A percentile compares a stretch with the other conserved stretches of the same genome.
phyloP scores from a whole-genome alignment of 2,329 filamentous ascomycete species.

The Alternaria ethzedia region DNA sequence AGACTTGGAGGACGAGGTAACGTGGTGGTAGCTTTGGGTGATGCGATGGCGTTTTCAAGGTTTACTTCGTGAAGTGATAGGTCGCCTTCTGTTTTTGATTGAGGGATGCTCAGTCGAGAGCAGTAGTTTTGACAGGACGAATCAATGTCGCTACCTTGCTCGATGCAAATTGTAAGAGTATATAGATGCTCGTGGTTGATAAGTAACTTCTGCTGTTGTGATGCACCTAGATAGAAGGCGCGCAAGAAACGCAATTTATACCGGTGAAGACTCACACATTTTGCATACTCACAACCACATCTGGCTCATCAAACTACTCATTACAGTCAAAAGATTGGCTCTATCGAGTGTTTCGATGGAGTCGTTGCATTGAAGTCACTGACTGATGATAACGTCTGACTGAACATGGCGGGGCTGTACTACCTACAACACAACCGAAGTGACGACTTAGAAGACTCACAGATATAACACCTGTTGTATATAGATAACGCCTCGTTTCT shows the following conservation, averaged over 20 bases:
- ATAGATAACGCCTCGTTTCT: background rate
- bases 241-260: background rate
- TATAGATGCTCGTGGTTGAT: too few species aligned
- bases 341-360: fast-evolving
- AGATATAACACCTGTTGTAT: background rate
- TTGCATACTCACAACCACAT: background rate
- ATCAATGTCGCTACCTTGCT: too few species aligned
- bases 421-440: background rate
- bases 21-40: too few species aligned
- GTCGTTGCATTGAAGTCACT: background rate
- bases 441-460: fast-evolving
- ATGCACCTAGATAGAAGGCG: too few species aligned
- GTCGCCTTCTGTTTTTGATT: too few species aligned
- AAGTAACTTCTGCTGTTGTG: too few species aligned
- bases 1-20: too few species aligned
- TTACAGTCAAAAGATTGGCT: background rate
- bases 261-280: background rate
- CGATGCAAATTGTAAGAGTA: too few species aligned
- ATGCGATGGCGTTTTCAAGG: too few species aligned
- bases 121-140: too few species aligned
- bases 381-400: background rate
- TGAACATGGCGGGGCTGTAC: background rate
- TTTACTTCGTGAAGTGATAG: too few species aligned
- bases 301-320: background rate
- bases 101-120: too few species aligned